Percentiles rank a stretch among this genome's conserved stretches.
Evolutionary conservation across 257 asterid genomes (phyloP).

Genomic region (Solanum acaule): DNA sequence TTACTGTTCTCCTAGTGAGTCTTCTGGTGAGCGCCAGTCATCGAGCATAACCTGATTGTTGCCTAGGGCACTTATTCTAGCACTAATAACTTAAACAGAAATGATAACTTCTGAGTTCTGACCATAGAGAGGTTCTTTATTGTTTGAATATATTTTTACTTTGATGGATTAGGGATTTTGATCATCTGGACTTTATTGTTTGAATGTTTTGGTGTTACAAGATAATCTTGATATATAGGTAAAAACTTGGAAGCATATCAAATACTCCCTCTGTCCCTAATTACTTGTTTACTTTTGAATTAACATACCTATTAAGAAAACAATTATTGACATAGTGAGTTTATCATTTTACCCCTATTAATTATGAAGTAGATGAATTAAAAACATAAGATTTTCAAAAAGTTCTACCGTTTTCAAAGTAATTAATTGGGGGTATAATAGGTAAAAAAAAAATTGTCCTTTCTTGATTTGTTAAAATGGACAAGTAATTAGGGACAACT

Average conservation of each 20-base stretch:
- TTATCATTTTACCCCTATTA: too few relatives aligned
- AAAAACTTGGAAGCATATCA: conserved; percentile 23
- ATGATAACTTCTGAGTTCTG: too few relatives aligned
- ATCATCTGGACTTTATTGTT: neutral
- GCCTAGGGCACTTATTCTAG: neutral
- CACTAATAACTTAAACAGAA: neutral
- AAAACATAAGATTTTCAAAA: too few relatives aligned
- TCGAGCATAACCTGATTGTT: neutral
- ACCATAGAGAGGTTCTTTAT: neutral
- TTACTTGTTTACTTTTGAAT: too few relatives aligned
- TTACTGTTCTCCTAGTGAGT: neutral
- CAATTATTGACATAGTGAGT: too few relatives aligned
- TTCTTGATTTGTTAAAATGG: too few relatives aligned
- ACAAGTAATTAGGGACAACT: too few relatives aligned
- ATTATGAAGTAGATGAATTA: too few relatives aligned
- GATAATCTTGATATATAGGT: neutral
- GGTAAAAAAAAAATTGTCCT: too few relatives aligned
- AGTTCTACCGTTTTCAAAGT: too few relatives aligned
- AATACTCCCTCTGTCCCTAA: neutral
- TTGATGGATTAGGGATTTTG: neutral
- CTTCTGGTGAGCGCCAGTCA: neutral
- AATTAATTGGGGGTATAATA: too few relatives aligned
- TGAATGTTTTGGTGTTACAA: neutral
- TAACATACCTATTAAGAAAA: too few relatives aligned
- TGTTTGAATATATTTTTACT: neutral